These are phyloP conservation scores for Hibiscus trionum DNA, from an alignment of 345 rosid genomes.

Conservation along the genomic window DNA sequence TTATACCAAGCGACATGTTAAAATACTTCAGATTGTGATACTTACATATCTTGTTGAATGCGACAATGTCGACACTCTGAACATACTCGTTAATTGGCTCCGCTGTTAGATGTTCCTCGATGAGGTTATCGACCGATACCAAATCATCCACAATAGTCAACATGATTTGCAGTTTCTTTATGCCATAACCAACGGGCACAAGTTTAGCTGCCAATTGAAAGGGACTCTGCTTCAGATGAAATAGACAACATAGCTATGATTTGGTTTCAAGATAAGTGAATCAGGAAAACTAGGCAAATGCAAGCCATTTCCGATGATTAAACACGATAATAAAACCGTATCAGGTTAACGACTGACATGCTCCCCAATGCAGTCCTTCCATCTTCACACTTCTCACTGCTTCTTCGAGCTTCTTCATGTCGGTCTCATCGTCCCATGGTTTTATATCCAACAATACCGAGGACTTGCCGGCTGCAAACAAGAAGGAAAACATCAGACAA, in stretches of 20 bases:
- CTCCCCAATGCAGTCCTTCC: conserved; percentile 82
- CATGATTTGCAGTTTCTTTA: conserved; percentile 81
- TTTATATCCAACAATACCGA: conserved; percentile 67
- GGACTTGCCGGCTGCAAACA: conserved; percentile 61
- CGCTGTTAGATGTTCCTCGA: neutral
- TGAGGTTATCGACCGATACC: conserved; percentile 11
- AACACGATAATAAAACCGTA: neutral
- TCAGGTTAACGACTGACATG: conserved; percentile 36
- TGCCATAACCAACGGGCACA: conserved; percentile 73
- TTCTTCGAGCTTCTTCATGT: conserved; percentile 82
- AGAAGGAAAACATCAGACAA: neutral
- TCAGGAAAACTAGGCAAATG: neutral
- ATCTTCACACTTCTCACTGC: conserved; percentile 53
- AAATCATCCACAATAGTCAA: conserved; percentile 72
- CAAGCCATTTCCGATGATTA: neutral
- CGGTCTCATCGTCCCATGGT: conserved; percentile 93
- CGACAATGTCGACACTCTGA: neutral
- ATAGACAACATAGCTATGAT: neutral
- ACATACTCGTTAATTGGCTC: neutral
- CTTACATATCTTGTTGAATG: conserved; percentile 76
- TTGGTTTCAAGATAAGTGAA: neutral
- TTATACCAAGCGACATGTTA: too few species aligned
- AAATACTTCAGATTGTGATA: neutral
- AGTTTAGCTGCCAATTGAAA: conserved; percentile 46
- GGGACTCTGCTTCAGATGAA: neutral